Conservation (phyloP, 257 asterid genomes). For the Solanum pinnatisectum region DNA sequence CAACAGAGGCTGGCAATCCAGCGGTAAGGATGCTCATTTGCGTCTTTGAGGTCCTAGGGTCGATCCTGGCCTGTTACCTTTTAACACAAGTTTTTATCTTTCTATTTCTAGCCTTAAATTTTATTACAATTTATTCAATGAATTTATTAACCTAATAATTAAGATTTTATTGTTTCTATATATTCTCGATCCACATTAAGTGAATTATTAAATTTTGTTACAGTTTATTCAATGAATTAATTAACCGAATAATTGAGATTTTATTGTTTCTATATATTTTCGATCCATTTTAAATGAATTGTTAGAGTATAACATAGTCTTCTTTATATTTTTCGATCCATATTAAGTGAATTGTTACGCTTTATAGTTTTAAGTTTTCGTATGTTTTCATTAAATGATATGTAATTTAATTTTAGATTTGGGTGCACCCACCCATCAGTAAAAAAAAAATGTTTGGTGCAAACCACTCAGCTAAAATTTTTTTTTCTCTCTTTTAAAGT, state of each 20-base stretch:
- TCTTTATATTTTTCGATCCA: background rate
- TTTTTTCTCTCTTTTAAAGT: background rate
- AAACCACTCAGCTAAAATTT: background rate
- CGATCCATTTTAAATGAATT: background rate
- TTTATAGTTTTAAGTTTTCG: background rate
- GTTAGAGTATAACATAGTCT: background rate
- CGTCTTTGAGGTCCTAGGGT: background rate
- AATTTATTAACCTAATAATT: background rate
- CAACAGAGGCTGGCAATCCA: background rate
- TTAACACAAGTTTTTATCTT: background rate
- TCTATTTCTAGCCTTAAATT: background rate
- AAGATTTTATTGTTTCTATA: background rate
- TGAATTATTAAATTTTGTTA: background rate
- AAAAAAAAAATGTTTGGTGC: background rate
- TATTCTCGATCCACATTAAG: background rate
- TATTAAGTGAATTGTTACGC: background rate
- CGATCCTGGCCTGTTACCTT: background rate
- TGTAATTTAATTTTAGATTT: background rate
- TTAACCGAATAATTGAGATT: background rate
- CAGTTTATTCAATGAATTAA: background rate
- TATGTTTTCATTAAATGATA: background rate
- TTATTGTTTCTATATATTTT: background rate
- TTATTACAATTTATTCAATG: background rate
- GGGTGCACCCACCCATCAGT: background rate
- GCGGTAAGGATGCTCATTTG: background rate